Evolutionary conservation across 768 basidiomycete genomes (phyloP).

Genomic region (Amanita exitialis): DNA sequence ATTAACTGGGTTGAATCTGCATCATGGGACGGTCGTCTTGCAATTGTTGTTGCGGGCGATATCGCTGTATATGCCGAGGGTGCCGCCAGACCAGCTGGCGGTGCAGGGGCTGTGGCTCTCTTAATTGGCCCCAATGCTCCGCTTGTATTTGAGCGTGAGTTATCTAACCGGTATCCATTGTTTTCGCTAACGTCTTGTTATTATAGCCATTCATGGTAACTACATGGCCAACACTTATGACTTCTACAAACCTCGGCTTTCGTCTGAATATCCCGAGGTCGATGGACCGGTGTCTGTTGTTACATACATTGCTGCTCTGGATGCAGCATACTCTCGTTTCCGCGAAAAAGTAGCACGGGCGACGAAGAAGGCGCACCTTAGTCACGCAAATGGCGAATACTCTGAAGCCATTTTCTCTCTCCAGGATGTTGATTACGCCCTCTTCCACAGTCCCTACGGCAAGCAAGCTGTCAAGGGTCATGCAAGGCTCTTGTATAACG

Average conservation of each 20-base stretch:
- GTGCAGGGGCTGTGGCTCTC: slow-evolving; percentile 92
- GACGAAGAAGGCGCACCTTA: slow-evolving; percentile 37
- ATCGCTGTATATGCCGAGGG: slow-evolving; percentile 99
- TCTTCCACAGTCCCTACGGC: slow-evolving; percentile 98
- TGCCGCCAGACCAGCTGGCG: slow-evolving; percentile 88
- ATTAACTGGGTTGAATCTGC: slow-evolving; percentile 96
- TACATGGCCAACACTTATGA: slow-evolving; percentile 98
- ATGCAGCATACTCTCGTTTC: slow-evolving; percentile 80
- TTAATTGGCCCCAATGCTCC: slow-evolving; percentile 96
- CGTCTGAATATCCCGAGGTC: slow-evolving; percentile 93
- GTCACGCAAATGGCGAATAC: slow-evolving; percentile 29
- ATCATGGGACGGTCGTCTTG: slow-evolving; percentile 96
- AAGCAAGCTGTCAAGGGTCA: slow-evolving; percentile 98
- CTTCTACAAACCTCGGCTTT: slow-evolving; percentile 97
- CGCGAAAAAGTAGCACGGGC: slow-evolving; percentile 68
- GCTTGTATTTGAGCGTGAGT: slow-evolving; percentile 88
- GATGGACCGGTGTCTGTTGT: slow-evolving; percentile 96
- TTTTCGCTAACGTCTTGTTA: slow-evolving; percentile 2
- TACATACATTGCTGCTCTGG: slow-evolving; percentile 90
- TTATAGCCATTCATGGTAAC: slow-evolving; percentile 84
- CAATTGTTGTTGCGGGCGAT: slow-evolving; percentile 93
- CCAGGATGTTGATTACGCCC: slow-evolving; percentile 80
- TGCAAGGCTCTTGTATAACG: slow-evolving; percentile 85
- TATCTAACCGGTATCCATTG: background rate
- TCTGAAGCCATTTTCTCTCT: slow-evolving; percentile 52